phyloP scores from a whole-genome alignment of 768 basidiomycete genomes.

The Grammothele lineata region DNA sequence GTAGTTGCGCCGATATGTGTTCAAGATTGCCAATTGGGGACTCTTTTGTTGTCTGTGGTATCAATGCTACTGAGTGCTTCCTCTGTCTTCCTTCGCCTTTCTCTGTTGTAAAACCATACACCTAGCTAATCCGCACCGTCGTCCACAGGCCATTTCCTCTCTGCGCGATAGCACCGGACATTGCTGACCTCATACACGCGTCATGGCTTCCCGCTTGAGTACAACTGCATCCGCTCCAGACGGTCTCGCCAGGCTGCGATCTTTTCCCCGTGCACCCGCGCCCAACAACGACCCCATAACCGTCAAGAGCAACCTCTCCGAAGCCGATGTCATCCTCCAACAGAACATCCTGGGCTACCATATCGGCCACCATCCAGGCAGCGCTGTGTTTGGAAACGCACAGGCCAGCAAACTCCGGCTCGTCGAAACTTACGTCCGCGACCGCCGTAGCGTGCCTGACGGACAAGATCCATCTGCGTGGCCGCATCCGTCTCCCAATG shows the following conservation, averaged over 20 bases:
- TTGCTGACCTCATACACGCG: no score
- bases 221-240: no score
- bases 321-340: conserved; percentile 15
- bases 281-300: conserved; percentile 21
- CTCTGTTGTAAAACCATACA: no score
- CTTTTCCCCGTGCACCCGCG: conserved; percentile 18
- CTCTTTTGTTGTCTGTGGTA: no score
- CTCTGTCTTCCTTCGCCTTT: no score
- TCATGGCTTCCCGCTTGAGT: no score
- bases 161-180: no score
- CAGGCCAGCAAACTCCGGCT: conserved; percentile 17
- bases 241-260: conserved; percentile 6
- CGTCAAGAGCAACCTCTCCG: conserved; percentile 20
- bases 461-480: neutral
- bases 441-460: neutral
- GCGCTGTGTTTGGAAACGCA: conserved; percentile 17
- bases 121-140: no score
- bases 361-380: conserved; percentile 13
- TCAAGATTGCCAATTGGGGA: no score
- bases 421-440: conserved; percentile 15
- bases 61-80: no score
- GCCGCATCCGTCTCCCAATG: neutral
- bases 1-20: no score
- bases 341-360: conserved; percentile 23
- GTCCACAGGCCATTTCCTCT: no score